Conservation (phyloP, 2,329 filamentous ascomycete species). For the Pezicula radicicola region DNA sequence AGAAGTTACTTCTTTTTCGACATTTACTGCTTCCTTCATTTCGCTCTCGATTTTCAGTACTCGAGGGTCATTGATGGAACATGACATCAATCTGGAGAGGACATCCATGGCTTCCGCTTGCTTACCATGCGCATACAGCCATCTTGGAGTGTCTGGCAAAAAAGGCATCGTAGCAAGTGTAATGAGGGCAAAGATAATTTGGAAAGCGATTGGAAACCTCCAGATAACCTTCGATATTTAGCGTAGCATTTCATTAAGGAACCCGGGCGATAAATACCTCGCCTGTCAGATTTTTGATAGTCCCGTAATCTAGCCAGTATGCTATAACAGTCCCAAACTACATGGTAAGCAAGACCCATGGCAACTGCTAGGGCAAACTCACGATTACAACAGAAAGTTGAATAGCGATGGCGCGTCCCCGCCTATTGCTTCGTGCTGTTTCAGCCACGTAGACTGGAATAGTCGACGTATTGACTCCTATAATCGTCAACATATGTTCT, state of each 20-base stretch:
- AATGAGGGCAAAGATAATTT: slow-evolving; percentile 54
- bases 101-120: slow-evolving; percentile 37
- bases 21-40: slow-evolving; percentile 54
- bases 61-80: slow-evolving; percentile 42
- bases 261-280: background rate
- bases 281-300: background rate
- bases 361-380: background rate
- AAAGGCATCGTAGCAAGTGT: slow-evolving; percentile 48
- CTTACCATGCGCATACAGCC: slow-evolving; percentile 36
- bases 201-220: slow-evolving; percentile 58
- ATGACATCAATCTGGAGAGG: slow-evolving; percentile 26
- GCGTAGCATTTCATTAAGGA: background rate
- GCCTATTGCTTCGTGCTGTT: slow-evolving; percentile 47
- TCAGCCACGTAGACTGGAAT: slow-evolving; percentile 31
- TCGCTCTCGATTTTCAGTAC: slow-evolving; percentile 46
- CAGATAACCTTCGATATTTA: slow-evolving; percentile 35
- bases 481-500: background rate
- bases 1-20: slow-evolving; percentile 1
- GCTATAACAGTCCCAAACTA: slow-evolving; percentile 44
- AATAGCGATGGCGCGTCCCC: slow-evolving; percentile 1
- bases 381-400: slow-evolving; percentile 1
- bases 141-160: slow-evolving; percentile 45
- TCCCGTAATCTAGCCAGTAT: slow-evolving; percentile 56
- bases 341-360: slow-evolving; percentile 28
- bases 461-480: slow-evolving; percentile 31